Percentiles rank a stretch among this genome's conserved stretches.
Evolutionary conservation across 78 protist species (phyloP).

Genomic region (slime mould (Dictyostelium discoideum)): DNA sequence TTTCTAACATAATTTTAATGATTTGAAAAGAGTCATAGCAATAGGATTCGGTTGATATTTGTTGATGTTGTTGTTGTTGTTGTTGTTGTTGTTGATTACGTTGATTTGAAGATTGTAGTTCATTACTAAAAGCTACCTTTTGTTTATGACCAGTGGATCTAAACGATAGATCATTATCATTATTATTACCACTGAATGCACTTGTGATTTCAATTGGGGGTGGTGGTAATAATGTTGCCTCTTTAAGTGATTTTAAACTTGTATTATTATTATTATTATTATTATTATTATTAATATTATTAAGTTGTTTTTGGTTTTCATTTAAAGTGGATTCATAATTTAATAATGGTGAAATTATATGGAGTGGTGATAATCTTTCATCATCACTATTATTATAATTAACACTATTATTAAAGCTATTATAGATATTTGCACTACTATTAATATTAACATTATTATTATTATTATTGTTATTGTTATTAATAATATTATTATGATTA

Average conservation of each 20-base stretch:
- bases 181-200: not conserved
- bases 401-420: not conserved
- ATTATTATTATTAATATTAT: not conserved
- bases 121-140: not conserved
- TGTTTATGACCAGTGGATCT: not conserved
- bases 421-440: not conserved
- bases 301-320: not conserved
- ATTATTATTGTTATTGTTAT: not conserved
- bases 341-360: not conserved
- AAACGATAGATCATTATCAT: not conserved
- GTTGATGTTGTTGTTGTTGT: not conserved
- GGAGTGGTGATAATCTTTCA: not conserved
- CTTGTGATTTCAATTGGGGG: constrained; percentile 44
- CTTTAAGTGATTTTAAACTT: constrained; percentile 1
- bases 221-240: constrained; percentile 70
- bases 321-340: not conserved
- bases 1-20: constrained; percentile 57
- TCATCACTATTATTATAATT: not conserved
- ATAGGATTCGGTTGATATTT: not conserved
- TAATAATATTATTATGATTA: not conserved
- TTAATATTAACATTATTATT: not conserved
- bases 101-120: not conserved
- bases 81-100: not conserved
- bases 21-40: constrained; percentile 51
- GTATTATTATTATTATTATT: not conserved